phyloP scores from a whole-genome alignment of 2,329 filamentous ascomycete genomes.

The Diatrype stigma region DNA sequence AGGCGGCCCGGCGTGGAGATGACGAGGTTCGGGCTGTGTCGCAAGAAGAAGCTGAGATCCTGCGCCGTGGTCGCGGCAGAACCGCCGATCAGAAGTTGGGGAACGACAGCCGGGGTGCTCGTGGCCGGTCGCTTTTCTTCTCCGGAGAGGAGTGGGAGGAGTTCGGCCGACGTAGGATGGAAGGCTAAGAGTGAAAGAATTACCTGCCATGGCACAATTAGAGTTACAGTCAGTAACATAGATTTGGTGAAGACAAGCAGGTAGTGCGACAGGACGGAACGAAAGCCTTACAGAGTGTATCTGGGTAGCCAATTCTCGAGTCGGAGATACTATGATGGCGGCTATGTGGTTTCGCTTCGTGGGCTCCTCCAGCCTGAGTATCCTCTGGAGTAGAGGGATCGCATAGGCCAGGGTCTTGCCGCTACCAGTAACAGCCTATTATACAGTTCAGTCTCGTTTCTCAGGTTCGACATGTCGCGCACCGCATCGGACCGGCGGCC shows the following conservation, averaged over 20 bases:
- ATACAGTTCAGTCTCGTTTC: conserved; percentile 6
- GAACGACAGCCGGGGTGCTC: conserved; percentile 57
- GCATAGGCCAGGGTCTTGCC: conserved; percentile 87
- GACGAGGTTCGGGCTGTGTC: conserved; percentile 79
- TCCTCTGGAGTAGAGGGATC: conserved; percentile 76
- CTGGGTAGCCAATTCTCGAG: conserved; percentile 85
- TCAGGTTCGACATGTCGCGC: not conserved
- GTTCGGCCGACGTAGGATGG: conserved; percentile 71
- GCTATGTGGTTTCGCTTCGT: conserved; percentile 87
- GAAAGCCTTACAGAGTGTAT: conserved; percentile 47
- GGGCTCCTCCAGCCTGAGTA: conserved; percentile 75
- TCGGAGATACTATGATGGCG: conserved; percentile 89
- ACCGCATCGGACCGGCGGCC: not conserved
- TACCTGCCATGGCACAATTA: not conserved
- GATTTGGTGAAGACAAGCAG: not conserved
- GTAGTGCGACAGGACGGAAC: conserved; percentile 56
- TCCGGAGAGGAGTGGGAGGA: conserved; percentile 49
- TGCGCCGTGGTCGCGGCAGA: conserved; percentile 72
- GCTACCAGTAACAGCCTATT: conserved; percentile 81
- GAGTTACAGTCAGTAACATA: not conserved
- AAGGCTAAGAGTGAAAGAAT: conserved; percentile 66
- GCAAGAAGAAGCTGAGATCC: conserved; percentile 80
- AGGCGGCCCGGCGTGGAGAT: conserved; percentile 89
- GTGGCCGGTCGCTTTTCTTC: conserved; percentile 52
- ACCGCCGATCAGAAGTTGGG: conserved; percentile 85